A percentile compares a stretch with the other conserved stretches of the same genome.
phyloP scores from a whole-genome alignment of 805 yeast genomes.

The Candida verbasci region DNA sequence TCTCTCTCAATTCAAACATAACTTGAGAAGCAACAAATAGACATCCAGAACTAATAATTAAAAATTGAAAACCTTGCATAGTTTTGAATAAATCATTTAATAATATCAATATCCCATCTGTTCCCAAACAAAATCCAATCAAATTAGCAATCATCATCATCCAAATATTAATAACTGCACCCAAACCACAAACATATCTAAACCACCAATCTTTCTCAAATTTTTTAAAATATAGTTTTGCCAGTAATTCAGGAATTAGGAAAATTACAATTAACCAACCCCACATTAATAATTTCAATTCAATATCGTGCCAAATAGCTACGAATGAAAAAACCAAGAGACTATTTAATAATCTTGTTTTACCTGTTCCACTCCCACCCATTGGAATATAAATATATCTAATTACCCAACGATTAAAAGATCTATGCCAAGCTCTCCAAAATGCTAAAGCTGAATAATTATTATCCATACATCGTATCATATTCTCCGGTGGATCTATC shows the following conservation, averaged over 20 bases:
- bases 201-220: constrained; percentile 58
- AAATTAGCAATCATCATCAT: constrained; percentile 97
- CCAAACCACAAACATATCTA: constrained; percentile 77
- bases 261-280: constrained; percentile 92
- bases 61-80: constrained; percentile 59
- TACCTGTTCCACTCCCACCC: constrained; percentile 69
- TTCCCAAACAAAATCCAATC: constrained; percentile 91
- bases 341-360: constrained; percentile 67
- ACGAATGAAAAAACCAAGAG: constrained; percentile 90
- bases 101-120: constrained; percentile 72
- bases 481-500: constrained; percentile 95
- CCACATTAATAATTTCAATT: constrained; percentile 82
- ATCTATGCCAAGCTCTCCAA: constrained; percentile 99
- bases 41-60: constrained; percentile 55
- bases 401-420: constrained; percentile 85
- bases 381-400: constrained; percentile 87
- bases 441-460: constrained; percentile 91
- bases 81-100: constrained; percentile 72
- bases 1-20: constrained; percentile 89
- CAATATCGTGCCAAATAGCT: constrained; percentile 98
- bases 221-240: constrained; percentile 42
- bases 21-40: constrained; percentile 84
- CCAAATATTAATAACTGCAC: constrained; percentile 90
- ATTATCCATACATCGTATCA: constrained; percentile 94
- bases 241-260: constrained; percentile 77